Percentiles rank a stretch among this genome's conserved stretches.
phyloP scores from a whole-genome alignment of 495 filamentous ascomycete genomes.

The Poronia punctata region DNA sequence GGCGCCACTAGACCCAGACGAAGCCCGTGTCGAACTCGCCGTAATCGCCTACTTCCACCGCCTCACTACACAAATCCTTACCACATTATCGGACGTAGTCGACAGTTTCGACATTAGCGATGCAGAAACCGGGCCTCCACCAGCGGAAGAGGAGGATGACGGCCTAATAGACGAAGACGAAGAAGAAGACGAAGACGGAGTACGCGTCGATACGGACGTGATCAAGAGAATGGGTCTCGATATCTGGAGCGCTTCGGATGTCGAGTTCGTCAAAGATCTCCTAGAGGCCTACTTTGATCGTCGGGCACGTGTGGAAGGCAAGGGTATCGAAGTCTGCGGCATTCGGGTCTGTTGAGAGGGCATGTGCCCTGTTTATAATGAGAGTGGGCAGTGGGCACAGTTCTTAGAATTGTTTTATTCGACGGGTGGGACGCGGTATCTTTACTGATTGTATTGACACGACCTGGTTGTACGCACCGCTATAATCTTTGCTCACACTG shows the following conservation, averaged over 20 bases:
- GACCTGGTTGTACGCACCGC: too few relatives aligned
- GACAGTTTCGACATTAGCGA: slow-evolving; percentile 49
- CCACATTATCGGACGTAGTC: slow-evolving; percentile 60
- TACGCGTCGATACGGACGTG: slow-evolving; percentile 61
- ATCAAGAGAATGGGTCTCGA: slow-evolving; percentile 78
- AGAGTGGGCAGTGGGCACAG: too few relatives aligned
- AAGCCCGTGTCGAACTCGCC: slow-evolving; percentile 54
- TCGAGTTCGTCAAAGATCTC: slow-evolving; percentile 63
- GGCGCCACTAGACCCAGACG: slow-evolving; percentile 18
- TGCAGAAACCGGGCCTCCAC: too few relatives aligned
- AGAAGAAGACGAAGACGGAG: slow-evolving; percentile 33
- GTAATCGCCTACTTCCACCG: slow-evolving; percentile 91
- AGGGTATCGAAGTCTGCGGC: slow-evolving; percentile 73
- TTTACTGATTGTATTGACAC: too few relatives aligned
- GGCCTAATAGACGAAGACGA: slow-evolving; percentile 17
- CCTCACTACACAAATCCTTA: slow-evolving; percentile 65
- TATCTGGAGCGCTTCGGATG: slow-evolving; percentile 74
- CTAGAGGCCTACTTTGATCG: slow-evolving; percentile 65
- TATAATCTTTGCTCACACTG: too few relatives aligned
- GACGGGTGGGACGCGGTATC: too few relatives aligned
- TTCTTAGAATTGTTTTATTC: too few relatives aligned
- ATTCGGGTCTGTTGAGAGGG: slow-evolving; percentile 58
- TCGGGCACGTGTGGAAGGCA: slow-evolving; percentile 59
- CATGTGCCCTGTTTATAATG: not conserved
- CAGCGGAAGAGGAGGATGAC: too few relatives aligned